Evolutionary conservation across 2,329 filamentous ascomycete genomes (phyloP), one percentile per base, ranked within the genome.

Genomic region (Venturia asperata): DNA sequence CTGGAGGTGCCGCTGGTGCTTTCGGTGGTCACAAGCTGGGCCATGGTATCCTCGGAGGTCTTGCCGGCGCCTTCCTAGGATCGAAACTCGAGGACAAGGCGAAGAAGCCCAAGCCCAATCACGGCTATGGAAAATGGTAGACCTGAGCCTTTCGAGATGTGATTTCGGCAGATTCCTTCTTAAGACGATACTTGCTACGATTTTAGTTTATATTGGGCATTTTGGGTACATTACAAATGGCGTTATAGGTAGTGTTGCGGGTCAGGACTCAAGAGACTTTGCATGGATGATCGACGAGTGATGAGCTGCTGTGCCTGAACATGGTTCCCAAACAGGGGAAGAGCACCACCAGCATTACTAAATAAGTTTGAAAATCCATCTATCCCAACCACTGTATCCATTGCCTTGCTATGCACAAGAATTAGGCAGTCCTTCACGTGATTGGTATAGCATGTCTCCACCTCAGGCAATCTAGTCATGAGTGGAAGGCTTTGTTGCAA

Each of bases 31-130:
- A 80, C 70, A 83, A 84, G 72, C 77, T 82, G 68, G 80, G 78
- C 27, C 82, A 84, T 68, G 82, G 82, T 3, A 74, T 87, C 39
- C 72, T 87, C 11, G 84, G 84, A 13, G 81, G 83, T 0, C 71
- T 87, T 37, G 81, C 82, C 4, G 84, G 84, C 65, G 84, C 83
- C 0, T 77, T 87, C 58, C 65, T 82, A 2, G 84, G 84, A 1
- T 80, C 77, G 70, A 82, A 84, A 67, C 69, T 83, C 0, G 82
- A 85, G 69, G 79, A 85, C 68, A 80, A 82, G 69, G 68, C 76
- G 68, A 84, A 85, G 75, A 67, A 67, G 30, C 41, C 67, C 1
- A 67, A 62, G 30, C 64, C 42, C 6, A 17, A 62, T 9, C 47
- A 60, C 17, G 64, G 64, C n/a, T 62, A 43, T 15, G 64, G 64